Evolutionary conservation across 2,329 filamentous ascomycete species (phyloP).

Genomic region (Colletotrichum paranaense): DNA sequence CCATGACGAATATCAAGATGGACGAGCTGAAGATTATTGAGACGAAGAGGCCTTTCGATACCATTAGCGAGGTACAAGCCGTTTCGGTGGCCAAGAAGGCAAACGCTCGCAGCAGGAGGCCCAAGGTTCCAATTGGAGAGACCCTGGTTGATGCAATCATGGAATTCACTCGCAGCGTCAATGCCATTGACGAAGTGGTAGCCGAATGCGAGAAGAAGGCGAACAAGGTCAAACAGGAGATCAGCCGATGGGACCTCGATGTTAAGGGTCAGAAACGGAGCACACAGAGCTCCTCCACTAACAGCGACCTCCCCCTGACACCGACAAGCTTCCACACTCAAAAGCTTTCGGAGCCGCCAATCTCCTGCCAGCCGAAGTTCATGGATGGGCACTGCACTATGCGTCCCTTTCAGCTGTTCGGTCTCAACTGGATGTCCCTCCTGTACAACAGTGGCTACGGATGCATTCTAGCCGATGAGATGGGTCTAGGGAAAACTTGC

Average conservation of each 20-base stretch:
- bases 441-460: constrained; percentile 84
- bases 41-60: constrained; percentile 78
- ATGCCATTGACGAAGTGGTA: constrained; percentile 86
- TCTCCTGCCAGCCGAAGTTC: constrained; percentile 74
- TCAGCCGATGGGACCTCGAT: constrained; percentile 62
- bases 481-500: constrained; percentile 96
- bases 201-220: constrained; percentile 79
- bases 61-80: constrained; percentile 72
- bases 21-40: constrained; percentile 77
- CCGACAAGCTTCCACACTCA: constrained; percentile 51
- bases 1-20: constrained; percentile 81
- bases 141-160: constrained; percentile 63
- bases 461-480: constrained; percentile 95
- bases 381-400: constrained; percentile 83
- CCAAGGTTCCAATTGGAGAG: constrained; percentile 62
- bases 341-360: constrained; percentile 54
- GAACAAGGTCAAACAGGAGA: constrained; percentile 60
- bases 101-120: constrained; percentile 52
- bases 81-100: constrained; percentile 67
- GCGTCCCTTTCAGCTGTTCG: constrained; percentile 94
- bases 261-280: constrained; percentile 54
- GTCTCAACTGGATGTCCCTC: constrained; percentile 92
- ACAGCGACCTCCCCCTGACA: constrained; percentile 53
- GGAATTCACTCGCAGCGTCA: constrained; percentile 83
- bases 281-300: constrained; percentile 40